These are phyloP conservation scores for Tulasnella sp. DNA, from an alignment of 768 basidiomycete species.

Conservation along the genomic window DNA sequence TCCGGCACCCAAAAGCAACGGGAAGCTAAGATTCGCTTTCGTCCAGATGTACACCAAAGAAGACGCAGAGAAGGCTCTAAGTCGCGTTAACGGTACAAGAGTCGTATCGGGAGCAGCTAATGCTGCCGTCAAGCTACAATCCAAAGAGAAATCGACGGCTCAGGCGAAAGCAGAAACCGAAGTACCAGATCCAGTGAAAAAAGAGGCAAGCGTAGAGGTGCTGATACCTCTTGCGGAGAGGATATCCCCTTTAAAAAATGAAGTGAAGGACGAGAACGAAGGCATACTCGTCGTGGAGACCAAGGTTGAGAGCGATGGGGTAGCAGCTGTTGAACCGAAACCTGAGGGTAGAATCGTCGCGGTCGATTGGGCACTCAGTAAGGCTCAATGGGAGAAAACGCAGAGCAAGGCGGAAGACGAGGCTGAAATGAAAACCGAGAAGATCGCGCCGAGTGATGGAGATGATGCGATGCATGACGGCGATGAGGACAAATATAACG, in stretches of 20 bases:
- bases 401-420: slow-evolving; percentile 39
- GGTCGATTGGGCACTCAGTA: slow-evolving; percentile 94
- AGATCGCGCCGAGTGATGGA: slow-evolving; percentile 26
- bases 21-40: slow-evolving; percentile 73
- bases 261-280: slow-evolving; percentile 22
- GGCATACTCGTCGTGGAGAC: slow-evolving; percentile 43
- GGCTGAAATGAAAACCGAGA: slow-evolving; percentile 21
- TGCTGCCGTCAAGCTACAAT: slow-evolving; percentile 12
- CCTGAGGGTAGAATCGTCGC: slow-evolving; percentile 52
- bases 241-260: slow-evolving; percentile 17
- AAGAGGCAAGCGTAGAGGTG: neutral
- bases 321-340: no score
- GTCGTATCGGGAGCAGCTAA: slow-evolving; percentile 41
- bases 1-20: slow-evolving; percentile 30
- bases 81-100: slow-evolving; percentile 64
- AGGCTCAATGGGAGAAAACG: slow-evolving; percentile 82
- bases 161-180: neutral
- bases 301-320: slow-evolving; percentile 38
- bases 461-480: slow-evolving; percentile 32
- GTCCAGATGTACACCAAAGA: slow-evolving; percentile 84
- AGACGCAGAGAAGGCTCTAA: slow-evolving; percentile 74
- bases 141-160: neutral
- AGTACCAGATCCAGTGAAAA: no score
- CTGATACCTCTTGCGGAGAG: no score
- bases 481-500: slow-evolving; percentile 40